These are phyloP conservation scores for Diplodia sapinea DNA, from an alignment of 2,329 filamentous ascomycete species.

Conservation along the genomic window DNA sequence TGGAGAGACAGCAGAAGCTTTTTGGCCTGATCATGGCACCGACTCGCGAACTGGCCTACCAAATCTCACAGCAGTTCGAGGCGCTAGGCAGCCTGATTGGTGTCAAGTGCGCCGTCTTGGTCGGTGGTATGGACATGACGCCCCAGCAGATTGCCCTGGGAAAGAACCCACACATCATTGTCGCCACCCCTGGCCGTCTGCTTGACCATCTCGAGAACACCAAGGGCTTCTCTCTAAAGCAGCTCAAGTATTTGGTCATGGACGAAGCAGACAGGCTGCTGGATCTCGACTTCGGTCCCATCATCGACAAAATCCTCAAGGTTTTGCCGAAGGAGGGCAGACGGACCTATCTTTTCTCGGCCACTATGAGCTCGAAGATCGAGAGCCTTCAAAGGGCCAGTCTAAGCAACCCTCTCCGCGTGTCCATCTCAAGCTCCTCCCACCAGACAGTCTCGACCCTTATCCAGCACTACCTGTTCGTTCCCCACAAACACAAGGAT, in stretches of 20 bases:
- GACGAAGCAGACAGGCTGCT: constrained; percentile 92
- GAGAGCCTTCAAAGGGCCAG: constrained; percentile 91
- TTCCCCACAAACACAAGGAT: constrained; percentile 87
- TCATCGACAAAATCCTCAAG: constrained; percentile 91
- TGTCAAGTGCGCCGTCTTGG: constrained; percentile 83
- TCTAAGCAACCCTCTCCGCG: constrained; percentile 79
- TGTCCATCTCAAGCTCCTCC: constrained; percentile 80
- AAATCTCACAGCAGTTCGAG: constrained; percentile 88
- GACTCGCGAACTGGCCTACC: constrained; percentile 89
- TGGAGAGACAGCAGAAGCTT: constrained; percentile 83
- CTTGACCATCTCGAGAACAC: constrained; percentile 96
- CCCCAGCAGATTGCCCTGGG: constrained; percentile 86
- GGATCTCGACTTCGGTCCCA: constrained; percentile 91
- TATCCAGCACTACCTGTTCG: constrained; percentile 83
- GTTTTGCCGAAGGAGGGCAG: constrained; percentile 69
- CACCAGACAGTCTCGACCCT: constrained; percentile 92
- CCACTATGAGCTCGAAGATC: constrained; percentile 92
- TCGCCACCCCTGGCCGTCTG: constrained; percentile 87
- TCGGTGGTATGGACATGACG: constrained; percentile 96
- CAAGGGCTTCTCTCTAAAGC: constrained; percentile 86
- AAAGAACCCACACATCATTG: constrained; percentile 94
- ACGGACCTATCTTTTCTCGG: constrained; percentile 87
- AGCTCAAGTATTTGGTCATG: constrained; percentile 88
- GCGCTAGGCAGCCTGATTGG: constrained; percentile 85
- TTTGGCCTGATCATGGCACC: constrained; percentile 92